Base-by-base conservation (phyloP, 2,329 filamentous ascomycete species). In the Thyridium curvatum region DNA sequence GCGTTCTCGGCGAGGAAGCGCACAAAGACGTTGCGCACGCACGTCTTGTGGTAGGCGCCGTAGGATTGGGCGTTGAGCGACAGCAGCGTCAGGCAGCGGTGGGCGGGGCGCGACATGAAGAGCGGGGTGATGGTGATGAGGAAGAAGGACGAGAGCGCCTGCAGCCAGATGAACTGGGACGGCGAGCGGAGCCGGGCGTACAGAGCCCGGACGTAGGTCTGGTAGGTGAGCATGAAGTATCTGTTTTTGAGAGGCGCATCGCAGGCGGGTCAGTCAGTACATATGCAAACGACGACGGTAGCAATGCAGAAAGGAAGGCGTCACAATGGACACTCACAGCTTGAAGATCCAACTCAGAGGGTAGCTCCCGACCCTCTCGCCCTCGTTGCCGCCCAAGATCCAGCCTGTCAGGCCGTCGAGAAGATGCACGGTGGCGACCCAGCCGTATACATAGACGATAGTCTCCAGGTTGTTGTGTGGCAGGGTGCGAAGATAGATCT, bases 261-360 rank as follows among this genome's bases (percentile, higher is more conserved):
- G 10, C 21, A 26, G 10, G 21, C 21, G 10, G 21, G 10, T 26
- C 21, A 26, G 21, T 26, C 21, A 26, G 21, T 26, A 26, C 10
- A 10, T 10, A 6, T 26, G 21, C 21, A 26, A n/a, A n/a, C n/a
- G n/a, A n/a, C n/a, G n/a, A 26, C 21, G 21, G 21, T 26, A 26
- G 21, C 21, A 4, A 26, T 30, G n/a, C 15, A 38, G 21, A 26
- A n/a, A 16, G 18, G 18, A 18, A 12, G 18, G 16, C 34, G 8
- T 15, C 31, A 14, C 35, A 14, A 7, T 3, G 12, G 14, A 10
- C 16, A 61, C 74, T 60, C 54, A 82, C 73, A 84, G 67, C 55
- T 84, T 84, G 51, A 84, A 84, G 32, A 82, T 74, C 75, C 79
- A 84, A 47, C 77, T 80, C 41, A 84, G 57, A n/a, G 80, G 80